Conservation (phyloP, 2,329 filamentous ascomycete genomes). For the Aspergillus cejpii region DNA sequence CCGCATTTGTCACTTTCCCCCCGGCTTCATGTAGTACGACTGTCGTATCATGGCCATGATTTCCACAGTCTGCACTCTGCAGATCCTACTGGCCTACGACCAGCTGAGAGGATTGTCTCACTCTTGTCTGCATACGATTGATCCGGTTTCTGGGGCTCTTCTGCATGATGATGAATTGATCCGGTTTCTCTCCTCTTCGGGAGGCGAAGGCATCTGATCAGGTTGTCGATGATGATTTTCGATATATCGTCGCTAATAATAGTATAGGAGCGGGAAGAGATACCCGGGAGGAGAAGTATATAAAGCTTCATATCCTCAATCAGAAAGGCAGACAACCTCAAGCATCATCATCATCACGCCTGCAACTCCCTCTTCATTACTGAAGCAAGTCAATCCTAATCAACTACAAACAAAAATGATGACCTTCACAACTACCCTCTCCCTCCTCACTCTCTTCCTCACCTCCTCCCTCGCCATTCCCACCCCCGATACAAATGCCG, state of each 20-base stretch:
- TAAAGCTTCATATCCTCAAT: not conserved
- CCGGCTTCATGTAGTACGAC: not conserved
- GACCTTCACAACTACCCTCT: slow-evolving; percentile 14
- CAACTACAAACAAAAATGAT: slow-evolving; percentile 23
- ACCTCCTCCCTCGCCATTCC: slow-evolving; percentile 20
- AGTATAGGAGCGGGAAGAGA: not conserved
- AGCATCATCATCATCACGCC: not conserved
- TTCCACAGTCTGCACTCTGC: not conserved
- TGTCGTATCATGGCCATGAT: not conserved
- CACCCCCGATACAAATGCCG: slow-evolving; percentile 9
- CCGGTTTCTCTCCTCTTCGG: not conserved
- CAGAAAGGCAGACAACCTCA: not conserved
- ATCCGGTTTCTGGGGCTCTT: not conserved
- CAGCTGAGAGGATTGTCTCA: not conserved
- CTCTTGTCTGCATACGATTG: not conserved
- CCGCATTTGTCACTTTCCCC: not conserved
- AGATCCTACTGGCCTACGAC: not conserved
- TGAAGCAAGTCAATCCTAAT: not conserved
- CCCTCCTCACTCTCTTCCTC: slow-evolving; percentile 21
- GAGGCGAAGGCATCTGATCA: not conserved
- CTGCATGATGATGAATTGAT: not conserved
- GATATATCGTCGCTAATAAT: not conserved
- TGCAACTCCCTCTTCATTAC: not conserved
- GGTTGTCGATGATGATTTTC: not conserved
- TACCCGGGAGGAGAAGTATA: not conserved